Base-by-base conservation (phyloP, 1,284 basidiomycete species). In the Pseudozyma sp. region DNA sequence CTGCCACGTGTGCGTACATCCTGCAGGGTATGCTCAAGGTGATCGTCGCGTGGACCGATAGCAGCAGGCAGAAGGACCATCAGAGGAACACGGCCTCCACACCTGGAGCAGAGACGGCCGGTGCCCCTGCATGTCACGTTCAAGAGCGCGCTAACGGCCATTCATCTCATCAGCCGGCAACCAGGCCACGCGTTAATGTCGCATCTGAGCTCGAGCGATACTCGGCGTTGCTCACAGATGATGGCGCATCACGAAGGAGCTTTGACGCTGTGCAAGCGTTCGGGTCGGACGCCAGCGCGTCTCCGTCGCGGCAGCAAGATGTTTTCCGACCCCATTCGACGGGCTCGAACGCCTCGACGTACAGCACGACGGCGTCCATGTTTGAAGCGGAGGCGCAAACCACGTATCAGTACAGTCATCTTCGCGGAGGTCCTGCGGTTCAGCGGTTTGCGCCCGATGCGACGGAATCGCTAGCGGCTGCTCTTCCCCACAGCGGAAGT, bases 21-120 rank as follows among this genome's bases (percentile, higher is more conserved):
- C 24, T 72, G 39, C 54, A 72, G 29, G 60, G 60, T 7, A 67
- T 72, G 69, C 59, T 72, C 46, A 63, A 72, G 45, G 64, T 72
- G 11, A 67, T 72, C 16, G 59, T 53, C 16, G 33, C 49, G 5
- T 72, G 69, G 69, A 72, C 69, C 19, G 59, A 67, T 6, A 67
- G 57, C 43, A 61, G 54, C 34, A 50, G 62, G 19, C 56, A 65
- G 43, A 70, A 66, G 58, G 68, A 65, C 31, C 51, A 46, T 48
- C 62, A 61, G 29, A 37, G 61, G n/a, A 58, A 53, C 11, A 40
- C 37, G 4, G 44, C 57, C 7, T 30, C 33, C 11, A 39, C 65
- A 7, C 39, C 35, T 6, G 17, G 35, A 40, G 31, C 43, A 6
- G 8, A 44, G 24, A 3, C 35, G 5, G 8, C 5, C 5, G 17